These are phyloP conservation scores for Phanerochaete sordida DNA, from an alignment of 768 basidiomycete genomes.

Conservation along the genomic window DNA sequence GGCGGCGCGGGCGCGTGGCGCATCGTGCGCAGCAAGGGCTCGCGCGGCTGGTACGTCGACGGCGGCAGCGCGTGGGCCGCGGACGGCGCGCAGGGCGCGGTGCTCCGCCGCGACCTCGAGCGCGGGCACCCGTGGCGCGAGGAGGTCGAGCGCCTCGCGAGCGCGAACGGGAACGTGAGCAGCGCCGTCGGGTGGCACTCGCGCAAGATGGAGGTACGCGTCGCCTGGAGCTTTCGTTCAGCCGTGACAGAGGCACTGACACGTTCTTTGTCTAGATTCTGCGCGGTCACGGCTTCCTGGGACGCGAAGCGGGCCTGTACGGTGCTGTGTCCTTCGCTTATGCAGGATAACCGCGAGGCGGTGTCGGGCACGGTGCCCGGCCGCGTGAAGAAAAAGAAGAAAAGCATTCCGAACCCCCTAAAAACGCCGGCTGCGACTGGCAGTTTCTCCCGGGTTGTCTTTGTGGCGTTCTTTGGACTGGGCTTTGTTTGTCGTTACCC, in stretches of 20 bases:
- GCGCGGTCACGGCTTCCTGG: constrained; percentile 87
- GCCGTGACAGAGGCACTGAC: not conserved
- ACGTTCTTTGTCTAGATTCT: constrained; percentile 51
- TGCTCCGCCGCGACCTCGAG: constrained; percentile 56
- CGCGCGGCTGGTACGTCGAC: constrained; percentile 94
- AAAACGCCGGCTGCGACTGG: not conserved
- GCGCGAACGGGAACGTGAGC: constrained; percentile 85
- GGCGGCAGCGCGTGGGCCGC: constrained; percentile 80
- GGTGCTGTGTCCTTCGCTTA: constrained; percentile 95
- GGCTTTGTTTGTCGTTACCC: not conserved
- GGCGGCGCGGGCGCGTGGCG: constrained; percentile 84
- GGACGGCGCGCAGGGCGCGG: constrained; percentile 33
- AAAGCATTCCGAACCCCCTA: not conserved
- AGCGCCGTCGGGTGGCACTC: constrained; percentile 95
- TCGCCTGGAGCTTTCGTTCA: not conserved
- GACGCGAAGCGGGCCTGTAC: constrained; percentile 90
- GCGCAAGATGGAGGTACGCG: constrained; percentile 92
- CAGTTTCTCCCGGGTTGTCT: not conserved
- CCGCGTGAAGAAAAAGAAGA: not conserved
- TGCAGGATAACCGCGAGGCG: constrained; percentile 54
- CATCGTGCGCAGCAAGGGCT: constrained; percentile 87
- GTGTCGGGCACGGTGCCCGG: too few species aligned
- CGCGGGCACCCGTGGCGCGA: constrained; percentile 62
- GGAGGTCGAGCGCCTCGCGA: constrained; percentile 69
- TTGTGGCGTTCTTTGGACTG: not conserved